phyloP scores from a whole-genome alignment of 1,139 yeast genomes.

The Pichia sp. region DNA sequence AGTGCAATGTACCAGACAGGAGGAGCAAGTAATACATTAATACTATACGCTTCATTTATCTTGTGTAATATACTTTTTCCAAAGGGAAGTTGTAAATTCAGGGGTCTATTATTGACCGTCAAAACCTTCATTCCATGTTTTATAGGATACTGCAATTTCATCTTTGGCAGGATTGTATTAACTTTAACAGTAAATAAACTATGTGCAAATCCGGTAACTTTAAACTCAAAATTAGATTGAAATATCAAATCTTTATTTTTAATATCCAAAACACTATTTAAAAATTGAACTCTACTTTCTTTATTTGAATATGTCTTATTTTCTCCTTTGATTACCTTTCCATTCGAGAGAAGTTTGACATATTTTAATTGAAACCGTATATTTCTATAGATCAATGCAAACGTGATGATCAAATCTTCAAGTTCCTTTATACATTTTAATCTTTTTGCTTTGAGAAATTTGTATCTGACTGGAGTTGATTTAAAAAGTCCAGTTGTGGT shows the following conservation, averaged over 20 bases:
- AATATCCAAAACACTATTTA: conserved; percentile 20
- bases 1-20: conserved; percentile 30
- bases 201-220: background rate
- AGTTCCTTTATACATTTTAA: conserved; percentile 26
- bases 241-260: conserved; percentile 17
- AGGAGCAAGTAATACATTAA: conserved; percentile 25
- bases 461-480: conserved; percentile 33
- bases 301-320: conserved; percentile 12
- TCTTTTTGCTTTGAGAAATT: conserved; percentile 27
- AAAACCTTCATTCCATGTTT: conserved; percentile 25
- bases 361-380: conserved; percentile 30
- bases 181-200: conserved; percentile 13
- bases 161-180: conserved; percentile 28
- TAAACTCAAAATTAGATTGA: conserved; percentile 13
- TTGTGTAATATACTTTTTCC: conserved; percentile 28
- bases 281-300: conserved; percentile 15
- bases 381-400: conserved; percentile 29
- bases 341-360: conserved; percentile 19
- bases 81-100: conserved; percentile 25
- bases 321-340: conserved; percentile 10
- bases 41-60: conserved; percentile 23
- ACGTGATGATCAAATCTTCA: conserved; percentile 27
- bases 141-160: conserved; percentile 26
- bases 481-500: conserved; percentile 30
- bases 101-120: conserved; percentile 32